Evolutionary conservation across 495 filamentous ascomycete genomes (phyloP).

Genomic region (Apiosordaria backusii): DNA sequence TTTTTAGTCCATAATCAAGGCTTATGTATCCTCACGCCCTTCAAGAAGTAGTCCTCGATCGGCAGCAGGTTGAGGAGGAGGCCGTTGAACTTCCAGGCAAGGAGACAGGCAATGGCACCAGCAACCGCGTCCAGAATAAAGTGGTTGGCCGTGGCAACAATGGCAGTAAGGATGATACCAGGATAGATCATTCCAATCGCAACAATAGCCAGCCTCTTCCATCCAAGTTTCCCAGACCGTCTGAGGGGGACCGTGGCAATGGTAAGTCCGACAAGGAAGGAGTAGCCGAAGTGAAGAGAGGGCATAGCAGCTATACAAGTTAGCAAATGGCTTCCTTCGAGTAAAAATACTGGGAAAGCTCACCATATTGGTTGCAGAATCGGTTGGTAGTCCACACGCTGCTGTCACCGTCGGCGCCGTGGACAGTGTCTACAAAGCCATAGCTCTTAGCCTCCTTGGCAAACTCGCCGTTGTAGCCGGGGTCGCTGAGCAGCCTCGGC

Average conservation of each 20-base stretch:
- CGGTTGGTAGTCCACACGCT: constrained; percentile 69
- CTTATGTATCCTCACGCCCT: constrained; percentile 29
- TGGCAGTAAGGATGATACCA: constrained; percentile 59
- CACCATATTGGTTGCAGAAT: constrained; percentile 53
- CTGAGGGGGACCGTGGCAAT: constrained; percentile 45
- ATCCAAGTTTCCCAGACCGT: constrained; percentile 24
- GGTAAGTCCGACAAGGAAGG: constrained; percentile 69
- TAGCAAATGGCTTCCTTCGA: background rate
- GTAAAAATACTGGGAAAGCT: constrained; percentile 1
- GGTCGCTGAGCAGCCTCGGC: constrained; percentile 61
- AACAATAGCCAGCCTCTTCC: constrained; percentile 33
- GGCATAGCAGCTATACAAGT: constrained; percentile 63
- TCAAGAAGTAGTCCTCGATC: constrained; percentile 33
- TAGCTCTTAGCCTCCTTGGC: constrained; percentile 40
- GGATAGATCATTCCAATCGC: constrained; percentile 62
- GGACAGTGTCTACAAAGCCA: constrained; percentile 74
- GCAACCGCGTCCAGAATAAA: constrained; percentile 69
- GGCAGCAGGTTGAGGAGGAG: constrained; percentile 28
- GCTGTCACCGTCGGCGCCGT: constrained; percentile 52
- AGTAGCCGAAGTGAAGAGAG: constrained; percentile 75
- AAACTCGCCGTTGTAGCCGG: constrained; percentile 31
- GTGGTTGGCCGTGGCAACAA: constrained; percentile 72
- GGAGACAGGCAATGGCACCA: constrained; percentile 43
- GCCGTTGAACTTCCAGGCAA: constrained; percentile 31
- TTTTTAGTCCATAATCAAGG: constrained; percentile 11